Evolutionary conservation across 208 protist species (phyloP).

Genomic region (Angomonas ambiguus): DNA sequence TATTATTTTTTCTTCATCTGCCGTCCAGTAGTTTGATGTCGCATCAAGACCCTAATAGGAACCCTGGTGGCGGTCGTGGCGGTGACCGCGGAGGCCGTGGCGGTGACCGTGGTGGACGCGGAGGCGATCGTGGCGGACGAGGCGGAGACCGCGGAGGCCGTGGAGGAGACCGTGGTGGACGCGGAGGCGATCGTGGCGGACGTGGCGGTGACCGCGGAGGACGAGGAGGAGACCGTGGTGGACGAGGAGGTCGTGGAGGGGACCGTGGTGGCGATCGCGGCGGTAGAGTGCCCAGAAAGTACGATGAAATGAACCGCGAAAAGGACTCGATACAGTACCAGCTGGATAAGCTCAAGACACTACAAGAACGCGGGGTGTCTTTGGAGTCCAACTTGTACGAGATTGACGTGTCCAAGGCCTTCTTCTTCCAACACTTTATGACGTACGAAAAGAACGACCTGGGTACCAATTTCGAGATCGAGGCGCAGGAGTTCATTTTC

Average conservation of each 20-base stretch:
- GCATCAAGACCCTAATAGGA: neutral
- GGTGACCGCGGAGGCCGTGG: neutral
- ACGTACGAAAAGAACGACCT: neutral
- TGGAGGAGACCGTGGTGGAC: neutral
- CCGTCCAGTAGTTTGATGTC: neutral
- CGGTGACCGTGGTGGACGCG: neutral
- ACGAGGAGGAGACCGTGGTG: neutral
- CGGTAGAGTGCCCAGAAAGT: neutral
- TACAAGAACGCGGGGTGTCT: too few relatives aligned
- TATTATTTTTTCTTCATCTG: conserved; percentile 14
- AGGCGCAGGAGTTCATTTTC: conserved; percentile 1
- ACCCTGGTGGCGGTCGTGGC: neutral
- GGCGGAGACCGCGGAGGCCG: neutral
- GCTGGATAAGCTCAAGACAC: neutral
- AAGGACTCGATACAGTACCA: neutral
- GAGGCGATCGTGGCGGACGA: neutral
- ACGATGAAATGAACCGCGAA: neutral
- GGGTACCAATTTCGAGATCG: neutral
- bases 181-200: neutral
- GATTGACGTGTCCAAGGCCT: neutral
- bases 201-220: neutral
- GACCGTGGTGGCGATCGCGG: neutral
- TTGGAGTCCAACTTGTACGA: neutral
- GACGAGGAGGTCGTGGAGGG: neutral
- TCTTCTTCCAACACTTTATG: neutral